Percentiles rank a stretch among this genome's conserved stretches.
Conservation (phyloP, 208 protist genomes). For the Trypanosoma lewisi region DNA sequence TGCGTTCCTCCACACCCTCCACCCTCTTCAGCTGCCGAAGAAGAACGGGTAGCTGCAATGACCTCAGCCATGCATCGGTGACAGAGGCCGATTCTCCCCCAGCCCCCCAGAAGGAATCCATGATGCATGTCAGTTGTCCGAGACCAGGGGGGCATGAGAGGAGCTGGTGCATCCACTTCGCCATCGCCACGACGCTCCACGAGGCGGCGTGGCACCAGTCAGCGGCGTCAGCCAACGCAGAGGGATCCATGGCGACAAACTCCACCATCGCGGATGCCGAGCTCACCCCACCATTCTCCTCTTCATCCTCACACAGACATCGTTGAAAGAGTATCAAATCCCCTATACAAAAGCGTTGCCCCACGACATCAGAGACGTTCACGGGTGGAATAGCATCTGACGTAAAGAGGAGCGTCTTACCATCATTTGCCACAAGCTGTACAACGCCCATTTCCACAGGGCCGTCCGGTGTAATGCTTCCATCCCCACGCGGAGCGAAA, state of each 20-base stretch:
- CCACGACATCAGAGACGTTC: constrained; percentile 13
- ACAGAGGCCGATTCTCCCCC: not conserved
- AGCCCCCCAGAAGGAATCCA: constrained; percentile 20
- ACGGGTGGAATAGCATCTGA: constrained; percentile 18
- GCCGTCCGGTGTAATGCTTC: constrained; percentile 13
- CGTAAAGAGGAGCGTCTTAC: constrained; percentile 50
- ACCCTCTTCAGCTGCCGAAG: constrained; percentile 32
- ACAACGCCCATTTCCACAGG: constrained; percentile 50
- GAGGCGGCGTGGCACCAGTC: constrained; percentile 64
- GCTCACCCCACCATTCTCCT: not conserved
- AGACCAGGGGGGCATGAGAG: constrained; percentile 60
- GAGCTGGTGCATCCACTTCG: constrained; percentile 50
- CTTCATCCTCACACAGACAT: constrained; percentile 2
- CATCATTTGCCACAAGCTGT: constrained; percentile 70
- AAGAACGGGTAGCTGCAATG: constrained; percentile 68
- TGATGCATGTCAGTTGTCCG: constrained; percentile 67
- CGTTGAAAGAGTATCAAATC: constrained; percentile 55
- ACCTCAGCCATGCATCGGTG: constrained; percentile 41
- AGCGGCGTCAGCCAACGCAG: constrained; percentile 52
- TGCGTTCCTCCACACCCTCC: constrained; percentile 30
- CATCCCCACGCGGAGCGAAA: not conserved
- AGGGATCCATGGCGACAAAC: constrained; percentile 55
- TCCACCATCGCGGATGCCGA: constrained; percentile 28
- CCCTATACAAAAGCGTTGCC: constrained; percentile 37
- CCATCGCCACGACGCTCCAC: constrained; percentile 37